Evolutionary conservation across 306 rosid genomes (phyloP), one percentile per base, ranked within the genome.

Genomic region (Nissolia schottii): DNA sequence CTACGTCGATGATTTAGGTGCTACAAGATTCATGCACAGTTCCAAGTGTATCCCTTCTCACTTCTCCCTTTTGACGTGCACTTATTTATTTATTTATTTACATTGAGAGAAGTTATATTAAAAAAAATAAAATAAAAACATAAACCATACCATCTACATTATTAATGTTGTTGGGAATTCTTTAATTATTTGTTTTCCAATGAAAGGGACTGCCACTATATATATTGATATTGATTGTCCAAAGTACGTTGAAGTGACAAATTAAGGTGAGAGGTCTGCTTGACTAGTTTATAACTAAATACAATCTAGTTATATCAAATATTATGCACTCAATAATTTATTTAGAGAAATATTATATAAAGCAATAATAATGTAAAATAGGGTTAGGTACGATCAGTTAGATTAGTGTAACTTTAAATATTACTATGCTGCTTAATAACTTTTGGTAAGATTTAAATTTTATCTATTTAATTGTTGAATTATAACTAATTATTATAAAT

Each of bases 21-120:
- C 19, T 35, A 59, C 25, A 58, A 57, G 83, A 82, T 87, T 76
- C 96, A 87, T 87, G 96, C 86, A 85, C 66, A n/a, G 77, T 84
- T 70, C 85, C 85, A 85, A 85, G 81, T 76, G 81, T 76, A 71
- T 34, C 31, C 13, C 53, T 74, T 34, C 34, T 61, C 28, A 70
- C 11, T 48, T 19, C 14, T n/a, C n/a, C n/a, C n/a, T n/a, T n/a
- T n/a, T n/a, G n/a, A n/a, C 22, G 40, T 34, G 70, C 74, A 63
- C 16, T 69, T 75, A 22, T 38, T 13, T 63, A 8, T 51, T 22
- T 51, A 53, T 32, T 68, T 25, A 2, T 51, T 10, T 53, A 1
- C 12, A 29, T 10, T 53, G 15, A 23, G 31, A 53, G 31, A 22
- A 22, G 59, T 23, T 53, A 22, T n/a, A n/a, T n/a, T n/a, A n/a